Conservation (phyloP, 2,329 filamentous ascomycete genomes). For the Plectosphaerella plurivora region DNA sequence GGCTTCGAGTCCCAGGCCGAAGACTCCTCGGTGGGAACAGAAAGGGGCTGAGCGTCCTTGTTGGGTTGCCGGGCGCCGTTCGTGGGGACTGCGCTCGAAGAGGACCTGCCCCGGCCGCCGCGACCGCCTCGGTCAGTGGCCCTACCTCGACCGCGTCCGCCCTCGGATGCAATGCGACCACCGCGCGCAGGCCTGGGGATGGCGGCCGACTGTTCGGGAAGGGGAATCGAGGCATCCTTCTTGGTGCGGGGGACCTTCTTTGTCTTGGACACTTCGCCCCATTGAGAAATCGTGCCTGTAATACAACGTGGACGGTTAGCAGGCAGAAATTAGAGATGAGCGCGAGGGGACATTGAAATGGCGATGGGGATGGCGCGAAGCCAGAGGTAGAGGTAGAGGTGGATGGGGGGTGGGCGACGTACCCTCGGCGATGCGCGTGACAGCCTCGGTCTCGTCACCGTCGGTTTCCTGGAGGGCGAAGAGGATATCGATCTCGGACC, state of each 20-base stretch:
- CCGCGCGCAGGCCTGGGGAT: constrained; percentile 49
- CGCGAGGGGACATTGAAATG: neutral
- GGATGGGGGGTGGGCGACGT: constrained; percentile 17
- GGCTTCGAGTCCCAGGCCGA: constrained; percentile 53
- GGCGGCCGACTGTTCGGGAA: constrained; percentile 39
- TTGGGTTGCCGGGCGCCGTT: constrained; percentile 54
- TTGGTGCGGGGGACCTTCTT: constrained; percentile 75
- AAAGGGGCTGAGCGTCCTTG: constrained; percentile 49
- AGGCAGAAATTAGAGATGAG: neutral
- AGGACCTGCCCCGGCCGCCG: constrained; percentile 60
- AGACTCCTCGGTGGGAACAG: constrained; percentile 68
- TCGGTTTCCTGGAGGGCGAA: constrained; percentile 87
- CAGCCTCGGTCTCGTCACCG: constrained; percentile 70
- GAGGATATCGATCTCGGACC: constrained; percentile 92
- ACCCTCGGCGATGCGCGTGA: constrained; percentile 79
- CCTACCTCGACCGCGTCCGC: constrained; percentile 57
- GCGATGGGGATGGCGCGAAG: constrained; percentile 3
- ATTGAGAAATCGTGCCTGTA: constrained; percentile 73
- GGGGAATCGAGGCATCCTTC: constrained; percentile 57
- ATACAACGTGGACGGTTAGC: constrained; percentile 19
- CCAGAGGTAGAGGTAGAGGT: neutral
- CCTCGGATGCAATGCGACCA: constrained; percentile 57
- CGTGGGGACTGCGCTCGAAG: constrained; percentile 42
- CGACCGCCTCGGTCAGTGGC: constrained; percentile 59
- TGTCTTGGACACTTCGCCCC: constrained; percentile 77